These are phyloP conservation scores for Eucalyptus pauciflora DNA, from an alignment of 345 rosid genomes.

Conservation along the genomic window DNA sequence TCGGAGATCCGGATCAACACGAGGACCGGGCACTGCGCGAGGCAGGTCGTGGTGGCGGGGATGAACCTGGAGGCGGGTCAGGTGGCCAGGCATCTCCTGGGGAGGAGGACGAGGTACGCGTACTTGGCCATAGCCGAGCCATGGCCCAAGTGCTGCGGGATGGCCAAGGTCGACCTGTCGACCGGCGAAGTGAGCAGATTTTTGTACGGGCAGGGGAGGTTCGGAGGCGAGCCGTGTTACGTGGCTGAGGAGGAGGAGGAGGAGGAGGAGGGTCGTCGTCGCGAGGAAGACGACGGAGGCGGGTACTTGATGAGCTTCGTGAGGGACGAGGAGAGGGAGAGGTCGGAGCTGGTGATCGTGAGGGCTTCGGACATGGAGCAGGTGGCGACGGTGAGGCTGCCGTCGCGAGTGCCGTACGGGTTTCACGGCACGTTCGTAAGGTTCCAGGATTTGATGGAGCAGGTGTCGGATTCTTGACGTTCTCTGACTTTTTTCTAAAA, in stretches of 20 bases:
- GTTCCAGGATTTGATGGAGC: constrained; percentile 21
- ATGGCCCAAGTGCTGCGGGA: constrained; percentile 61
- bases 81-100: constrained; percentile 26
- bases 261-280: neutral
- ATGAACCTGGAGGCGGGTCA: constrained; percentile 58
- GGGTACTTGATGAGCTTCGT: constrained; percentile 50
- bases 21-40: constrained; percentile 25
- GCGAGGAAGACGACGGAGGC: constrained; percentile 14
- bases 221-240: constrained; percentile 60
- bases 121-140: constrained; percentile 76
- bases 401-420: constrained; percentile 62
- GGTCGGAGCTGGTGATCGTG: constrained; percentile 50
- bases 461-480: neutral
- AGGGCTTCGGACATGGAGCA: constrained; percentile 36
- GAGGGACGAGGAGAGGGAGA: constrained; percentile 38
- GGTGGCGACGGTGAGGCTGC: constrained; percentile 36
- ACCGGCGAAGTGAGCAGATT: constrained; percentile 19
- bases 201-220: constrained; percentile 35
- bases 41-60: constrained; percentile 21
- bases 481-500: neutral
- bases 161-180: constrained; percentile 52
- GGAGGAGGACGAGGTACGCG: constrained; percentile 36
- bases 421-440: constrained; percentile 67
- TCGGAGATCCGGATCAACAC: constrained; percentile 46
- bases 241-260: constrained; percentile 4